These are phyloP conservation scores for Orbilia ellipsospora DNA, from an alignment of 2,329 filamentous ascomycete genomes.

Conservation along the genomic window DNA sequence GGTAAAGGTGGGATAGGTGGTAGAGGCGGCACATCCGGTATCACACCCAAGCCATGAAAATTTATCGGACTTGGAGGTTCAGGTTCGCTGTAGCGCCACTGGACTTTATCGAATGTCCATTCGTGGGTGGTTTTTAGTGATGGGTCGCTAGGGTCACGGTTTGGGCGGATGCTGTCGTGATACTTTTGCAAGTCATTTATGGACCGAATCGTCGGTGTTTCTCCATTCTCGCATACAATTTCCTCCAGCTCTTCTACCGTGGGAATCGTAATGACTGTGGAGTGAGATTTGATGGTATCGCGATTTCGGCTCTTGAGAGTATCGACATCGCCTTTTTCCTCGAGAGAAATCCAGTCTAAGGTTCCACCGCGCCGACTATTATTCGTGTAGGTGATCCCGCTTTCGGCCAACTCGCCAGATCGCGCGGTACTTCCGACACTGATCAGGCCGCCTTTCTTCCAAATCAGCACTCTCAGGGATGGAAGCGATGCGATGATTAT, in stretches of 20 bases:
- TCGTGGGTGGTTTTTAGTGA: constrained; percentile 24
- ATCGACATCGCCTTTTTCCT: constrained; percentile 44
- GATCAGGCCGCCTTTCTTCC: constrained; percentile 34
- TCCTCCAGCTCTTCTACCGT: constrained; percentile 49
- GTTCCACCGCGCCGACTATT: constrained; percentile 33
- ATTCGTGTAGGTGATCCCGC: constrained; percentile 28
- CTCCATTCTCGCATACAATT: constrained; percentile 36
- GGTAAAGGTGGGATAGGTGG: constrained; percentile 36
- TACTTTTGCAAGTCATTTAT: constrained; percentile 44
- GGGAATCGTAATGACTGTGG: constrained; percentile 46
- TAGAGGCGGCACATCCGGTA: constrained; percentile 47
- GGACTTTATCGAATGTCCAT: constrained; percentile 51
- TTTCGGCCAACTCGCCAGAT: constrained; percentile 26
- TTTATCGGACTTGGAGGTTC: constrained; percentile 38
- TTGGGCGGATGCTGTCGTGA: constrained; percentile 26
- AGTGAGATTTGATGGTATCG: constrained; percentile 52
- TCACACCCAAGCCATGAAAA: constrained; percentile 40
- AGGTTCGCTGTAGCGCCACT: constrained; percentile 51
- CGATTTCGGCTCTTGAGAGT: constrained; percentile 40
- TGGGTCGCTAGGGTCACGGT: constrained; percentile 9
- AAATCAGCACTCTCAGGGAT: constrained; percentile 29
- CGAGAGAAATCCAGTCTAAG: constrained; percentile 46
- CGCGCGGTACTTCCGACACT: constrained; percentile 24
- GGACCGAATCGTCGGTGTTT: constrained; percentile 33
- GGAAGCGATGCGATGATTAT: constrained; percentile 47